Evolutionary conservation across 2,329 filamentous ascomycete species (phyloP).

Genomic region (Pseudogymnoascus sp.): DNA sequence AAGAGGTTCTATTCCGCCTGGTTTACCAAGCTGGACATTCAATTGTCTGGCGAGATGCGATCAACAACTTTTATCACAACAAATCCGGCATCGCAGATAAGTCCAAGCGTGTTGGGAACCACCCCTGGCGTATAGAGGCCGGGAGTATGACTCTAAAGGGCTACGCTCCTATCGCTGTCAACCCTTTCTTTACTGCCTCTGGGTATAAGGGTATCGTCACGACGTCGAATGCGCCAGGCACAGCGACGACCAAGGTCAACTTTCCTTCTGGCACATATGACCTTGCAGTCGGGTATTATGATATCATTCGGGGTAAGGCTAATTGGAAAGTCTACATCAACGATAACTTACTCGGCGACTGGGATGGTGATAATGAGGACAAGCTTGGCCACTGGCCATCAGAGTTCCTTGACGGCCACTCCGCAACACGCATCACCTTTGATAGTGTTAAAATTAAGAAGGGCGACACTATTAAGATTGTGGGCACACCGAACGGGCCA

Average conservation of each 20-base stretch:
- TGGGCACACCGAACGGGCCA: conserved; percentile 47
- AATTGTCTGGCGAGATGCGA: conserved; percentile 60
- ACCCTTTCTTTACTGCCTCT: conserved; percentile 52
- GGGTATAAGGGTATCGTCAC: conserved; percentile 48
- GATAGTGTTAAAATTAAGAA: conserved; percentile 37
- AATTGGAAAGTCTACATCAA: conserved; percentile 47
- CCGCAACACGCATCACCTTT: conserved; percentile 55
- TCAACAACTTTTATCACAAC: conserved; percentile 55
- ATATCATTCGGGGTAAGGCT: conserved; percentile 49
- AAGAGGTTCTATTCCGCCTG: conserved; percentile 49
- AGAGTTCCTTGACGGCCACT: conserved; percentile 54
- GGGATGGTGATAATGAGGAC: conserved; percentile 52
- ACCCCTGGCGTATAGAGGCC: conserved; percentile 60
- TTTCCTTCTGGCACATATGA: conserved; percentile 49
- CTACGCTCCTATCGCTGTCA: conserved; percentile 45
- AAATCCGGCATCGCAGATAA: conserved; percentile 52
- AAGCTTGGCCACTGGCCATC: conserved; percentile 49
- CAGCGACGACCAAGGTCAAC: conserved; percentile 37
- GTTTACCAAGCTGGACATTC: conserved; percentile 60
- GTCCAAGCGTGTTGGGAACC: conserved; percentile 45
- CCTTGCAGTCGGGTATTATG: conserved; percentile 58
- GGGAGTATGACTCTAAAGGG: conserved; percentile 53
- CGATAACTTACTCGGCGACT: conserved; percentile 42
- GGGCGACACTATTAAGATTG: conserved; percentile 45
- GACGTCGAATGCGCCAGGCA: conserved; percentile 39